Percentiles rank a stretch among this genome's conserved stretches.
Conservation (phyloP, 2,329 filamentous ascomycete species). For the Colletotrichum sp. region DNA sequence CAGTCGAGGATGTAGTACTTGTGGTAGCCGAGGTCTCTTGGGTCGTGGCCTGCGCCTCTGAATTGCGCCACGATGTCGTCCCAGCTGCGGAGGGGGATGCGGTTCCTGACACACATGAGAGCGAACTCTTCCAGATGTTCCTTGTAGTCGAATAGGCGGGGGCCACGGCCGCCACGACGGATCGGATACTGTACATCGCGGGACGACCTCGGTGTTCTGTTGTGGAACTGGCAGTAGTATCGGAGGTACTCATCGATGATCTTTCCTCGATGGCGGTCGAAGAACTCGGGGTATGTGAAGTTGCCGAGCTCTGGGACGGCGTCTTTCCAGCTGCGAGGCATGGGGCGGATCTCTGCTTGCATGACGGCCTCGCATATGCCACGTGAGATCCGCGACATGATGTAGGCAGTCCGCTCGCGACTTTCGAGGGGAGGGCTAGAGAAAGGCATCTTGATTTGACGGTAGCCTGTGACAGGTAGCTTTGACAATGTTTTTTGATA, state of each 20-base stretch:
- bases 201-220: neutral
- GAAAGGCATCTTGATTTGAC: neutral
- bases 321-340: neutral
- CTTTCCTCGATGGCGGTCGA: neutral
- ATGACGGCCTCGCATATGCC: neutral
- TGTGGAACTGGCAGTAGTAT: neutral
- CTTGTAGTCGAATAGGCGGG: neutral
- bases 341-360: neutral
- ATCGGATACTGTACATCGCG: neutral
- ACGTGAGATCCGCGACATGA: neutral
- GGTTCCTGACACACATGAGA: neutral
- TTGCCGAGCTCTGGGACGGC: neutral
- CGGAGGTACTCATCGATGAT: neutral
- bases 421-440: neutral
- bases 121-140: neutral
- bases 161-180: neutral
- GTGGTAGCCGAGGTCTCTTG: neutral
- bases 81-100: neutral
- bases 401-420: neutral
- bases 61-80: neutral
- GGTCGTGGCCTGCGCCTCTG: neutral
- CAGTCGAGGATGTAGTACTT: neutral
- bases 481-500: fast-evolving
- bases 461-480: neutral
- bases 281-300: neutral